Conservation (phyloP, 306 rosid genomes). For the Trifolium dubium region DNA sequence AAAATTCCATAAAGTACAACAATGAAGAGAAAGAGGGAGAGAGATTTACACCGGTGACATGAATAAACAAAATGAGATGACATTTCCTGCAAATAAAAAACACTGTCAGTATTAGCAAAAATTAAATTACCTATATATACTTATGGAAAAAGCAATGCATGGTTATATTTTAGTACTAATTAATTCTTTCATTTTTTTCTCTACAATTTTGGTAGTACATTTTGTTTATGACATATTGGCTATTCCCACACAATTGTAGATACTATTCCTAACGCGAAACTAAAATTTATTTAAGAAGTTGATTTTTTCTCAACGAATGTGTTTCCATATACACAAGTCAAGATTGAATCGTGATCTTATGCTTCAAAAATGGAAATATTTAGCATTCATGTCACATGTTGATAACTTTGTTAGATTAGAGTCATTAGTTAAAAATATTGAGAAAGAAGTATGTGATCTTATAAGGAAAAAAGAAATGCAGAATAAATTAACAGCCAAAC, state of each 20-base stretch:
- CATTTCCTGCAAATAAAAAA: slow-evolving; percentile 68
- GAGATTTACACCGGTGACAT: slow-evolving; percentile 74
- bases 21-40: not conserved
- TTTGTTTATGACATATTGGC: not conserved
- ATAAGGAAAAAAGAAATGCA: not conserved
- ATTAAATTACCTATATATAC: not conserved
- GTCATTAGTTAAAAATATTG: slow-evolving; percentile 1
- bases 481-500: not conserved
- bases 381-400: not conserved
- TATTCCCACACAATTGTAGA: not conserved
- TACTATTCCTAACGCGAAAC: not conserved
- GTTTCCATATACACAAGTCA: not conserved
- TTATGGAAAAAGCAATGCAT: not conserved
- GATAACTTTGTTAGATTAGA: slow-evolving; percentile 1
- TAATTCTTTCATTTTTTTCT: not conserved
- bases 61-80: slow-evolving; percentile 69
- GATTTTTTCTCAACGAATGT: not conserved
- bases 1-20: not conserved
- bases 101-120: slow-evolving; percentile 1
- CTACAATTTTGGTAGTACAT: not conserved
- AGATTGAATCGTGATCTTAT: not conserved
- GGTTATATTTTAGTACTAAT: slow-evolving; percentile 1
- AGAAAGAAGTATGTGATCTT: too few relatives aligned
- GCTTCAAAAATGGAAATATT: not conserved
- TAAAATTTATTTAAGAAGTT: not conserved